phyloP scores from a whole-genome alignment of 2,329 filamentous ascomycete species.

The Cladosporium colombiae region DNA sequence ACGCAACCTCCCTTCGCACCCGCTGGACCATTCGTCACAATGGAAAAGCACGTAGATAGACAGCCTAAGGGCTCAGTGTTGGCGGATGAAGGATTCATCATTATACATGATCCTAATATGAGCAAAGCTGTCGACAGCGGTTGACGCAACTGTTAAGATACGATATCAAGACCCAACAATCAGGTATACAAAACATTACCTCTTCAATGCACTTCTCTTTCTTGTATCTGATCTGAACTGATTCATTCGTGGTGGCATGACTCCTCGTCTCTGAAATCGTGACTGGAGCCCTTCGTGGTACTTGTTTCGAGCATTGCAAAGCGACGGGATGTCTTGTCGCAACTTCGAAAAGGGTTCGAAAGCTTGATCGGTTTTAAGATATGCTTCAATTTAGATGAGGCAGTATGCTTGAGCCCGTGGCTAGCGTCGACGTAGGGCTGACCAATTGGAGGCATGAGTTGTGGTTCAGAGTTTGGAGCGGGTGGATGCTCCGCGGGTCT shows the following conservation, averaged over 20 bases:
- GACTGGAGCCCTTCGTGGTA: not conserved
- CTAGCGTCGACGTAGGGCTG: conserved; percentile 6
- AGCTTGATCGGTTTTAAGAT: conserved; percentile 9
- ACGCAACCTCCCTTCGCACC: conserved; percentile 1
- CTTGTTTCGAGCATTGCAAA: not conserved
- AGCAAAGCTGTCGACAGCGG: not conserved
- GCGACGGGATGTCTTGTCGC: not conserved
- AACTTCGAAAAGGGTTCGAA: conserved; percentile 6
- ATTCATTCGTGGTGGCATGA: not conserved
- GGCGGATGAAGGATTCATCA: not conserved
- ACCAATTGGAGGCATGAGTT: not conserved
- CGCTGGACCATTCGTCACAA: conserved; percentile 10
- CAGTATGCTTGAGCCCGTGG: conserved; percentile 6
- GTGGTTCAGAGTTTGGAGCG: not conserved
- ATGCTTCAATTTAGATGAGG: conserved; percentile 4
- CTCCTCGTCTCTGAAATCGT: not conserved
- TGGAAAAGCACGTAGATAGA: conserved; percentile 17
- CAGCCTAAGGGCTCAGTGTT: conserved; percentile 2
- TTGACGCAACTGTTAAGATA: conserved; percentile 2
- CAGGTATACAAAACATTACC: conserved; percentile 1
- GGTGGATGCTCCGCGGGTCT: not conserved
- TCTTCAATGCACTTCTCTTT: not conserved
- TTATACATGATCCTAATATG: not conserved
- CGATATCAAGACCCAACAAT: conserved; percentile 3
- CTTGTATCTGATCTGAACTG: not conserved